Base-by-base conservation (phyloP, 108 stramenopile species). In the Fragilaria radians region DNA sequence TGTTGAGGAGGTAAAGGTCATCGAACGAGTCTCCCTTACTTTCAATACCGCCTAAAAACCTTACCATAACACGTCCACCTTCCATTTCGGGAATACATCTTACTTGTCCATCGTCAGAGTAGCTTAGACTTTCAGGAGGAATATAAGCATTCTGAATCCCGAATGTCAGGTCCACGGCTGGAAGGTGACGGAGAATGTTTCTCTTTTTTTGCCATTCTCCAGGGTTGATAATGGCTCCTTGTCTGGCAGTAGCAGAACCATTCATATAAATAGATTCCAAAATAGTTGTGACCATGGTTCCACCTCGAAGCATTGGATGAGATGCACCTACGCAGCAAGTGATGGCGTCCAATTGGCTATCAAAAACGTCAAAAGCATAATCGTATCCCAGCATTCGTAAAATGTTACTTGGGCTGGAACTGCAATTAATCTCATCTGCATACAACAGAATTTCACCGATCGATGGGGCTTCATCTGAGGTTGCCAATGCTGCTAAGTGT, bases 301-400 rank as follows among this genome's bases (percentile, higher is more conserved):
- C 91, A 11, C 91, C 91, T 48, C 86, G 88, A 4, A 92, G 59
- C 86, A 92, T 85, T 7, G 87, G 87, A 62, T 92, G 91, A 23
- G 76, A 83, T 17, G 82, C 91, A 27, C 86, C 91, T 31, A 85
- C 76, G 0, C 86, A 85, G 28, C 88, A 54, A 9, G 91, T 86
- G 23, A 92, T 54, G 28, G 91, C 79, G 60, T 92, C 91, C 14
- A 92, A 46, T 42, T 65, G 74, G 4, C 82, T 81, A 61, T 88
- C 85, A 0, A 73, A 70, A 22, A 90, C 70, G 32, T 92, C 87
- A 56, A 92, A 85, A 29, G 79, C 79, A 63, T 86, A 92, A 52
- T 92, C 87, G 54, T 92, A 92, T 33, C 85, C 69, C 27, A 92
- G 59, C 25, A 92, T 57, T 14, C 73, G 82, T 11, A 69, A 27